These are phyloP conservation scores for Puccinellia tenuiflora DNA, from an alignment of 176 grass and related monocot species.

Conservation along the genomic window DNA sequence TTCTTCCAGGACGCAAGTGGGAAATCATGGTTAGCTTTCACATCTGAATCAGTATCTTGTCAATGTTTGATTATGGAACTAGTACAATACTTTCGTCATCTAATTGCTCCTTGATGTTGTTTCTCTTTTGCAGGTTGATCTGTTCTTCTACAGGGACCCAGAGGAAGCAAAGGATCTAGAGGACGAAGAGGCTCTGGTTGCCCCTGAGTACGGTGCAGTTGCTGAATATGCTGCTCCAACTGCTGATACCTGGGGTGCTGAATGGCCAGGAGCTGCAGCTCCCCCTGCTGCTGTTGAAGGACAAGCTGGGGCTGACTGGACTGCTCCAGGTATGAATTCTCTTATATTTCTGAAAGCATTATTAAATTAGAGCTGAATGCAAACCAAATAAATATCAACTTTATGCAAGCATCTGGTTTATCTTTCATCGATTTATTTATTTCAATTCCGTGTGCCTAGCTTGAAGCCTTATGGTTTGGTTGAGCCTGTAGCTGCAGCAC, in stretches of 20 bases:
- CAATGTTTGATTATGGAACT: neutral
- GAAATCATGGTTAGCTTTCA: slow-evolving; percentile 60
- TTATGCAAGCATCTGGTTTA: neutral
- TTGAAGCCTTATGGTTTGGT: neutral
- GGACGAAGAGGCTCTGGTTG: slow-evolving; percentile 58
- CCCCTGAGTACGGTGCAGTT: slow-evolving; percentile 40
- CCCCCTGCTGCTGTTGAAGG: slow-evolving; percentile 26
- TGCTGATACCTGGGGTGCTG: slow-evolving; percentile 37
- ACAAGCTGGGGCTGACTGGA: slow-evolving; percentile 32
- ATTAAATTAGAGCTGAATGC: neutral
- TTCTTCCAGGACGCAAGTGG: slow-evolving; percentile 82
- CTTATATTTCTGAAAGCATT: neutral
- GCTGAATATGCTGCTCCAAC: slow-evolving; percentile 33
- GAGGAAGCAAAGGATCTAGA: slow-evolving; percentile 89
- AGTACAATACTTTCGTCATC: neutral
- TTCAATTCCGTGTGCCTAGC: neutral
- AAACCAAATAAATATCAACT: neutral
- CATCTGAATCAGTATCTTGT: neutral
- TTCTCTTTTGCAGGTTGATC: slow-evolving; percentile 60
- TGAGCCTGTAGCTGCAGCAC: neutral
- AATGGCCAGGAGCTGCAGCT: slow-evolving; percentile 34
- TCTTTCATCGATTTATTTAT: neutral
- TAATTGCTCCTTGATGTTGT: neutral
- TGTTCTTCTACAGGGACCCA: slow-evolving; percentile 92
- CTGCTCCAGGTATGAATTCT: slow-evolving; percentile 41